A percentile compares a stretch with the other conserved stretches of the same genome.
Evolutionary conservation across 495 filamentous ascomycete species (phyloP).

Genomic region (Hypoxylon fragiforme): DNA sequence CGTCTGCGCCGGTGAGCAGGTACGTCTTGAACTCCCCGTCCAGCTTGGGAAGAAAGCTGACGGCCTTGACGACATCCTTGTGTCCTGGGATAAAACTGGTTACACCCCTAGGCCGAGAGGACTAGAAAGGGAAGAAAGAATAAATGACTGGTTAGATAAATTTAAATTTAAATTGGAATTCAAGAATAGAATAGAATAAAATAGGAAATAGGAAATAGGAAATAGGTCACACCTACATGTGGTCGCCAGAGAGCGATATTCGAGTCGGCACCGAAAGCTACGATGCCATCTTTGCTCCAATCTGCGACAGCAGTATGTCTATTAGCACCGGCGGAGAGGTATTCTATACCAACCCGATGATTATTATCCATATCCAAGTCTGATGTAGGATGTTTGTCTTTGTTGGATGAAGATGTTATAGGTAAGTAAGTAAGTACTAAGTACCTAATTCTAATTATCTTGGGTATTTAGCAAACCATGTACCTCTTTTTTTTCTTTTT

Average conservation of each 20-base stretch:
- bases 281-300: conserved; percentile 74
- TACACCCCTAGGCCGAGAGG: conserved; percentile 63
- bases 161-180: too few relatives aligned
- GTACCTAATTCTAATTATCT: too few relatives aligned
- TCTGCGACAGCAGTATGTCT: conserved; percentile 87
- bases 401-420: background rate
- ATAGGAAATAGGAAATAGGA: too few relatives aligned
- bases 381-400: conserved; percentile 1
- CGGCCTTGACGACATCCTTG: conserved; percentile 76
- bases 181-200: too few relatives aligned
- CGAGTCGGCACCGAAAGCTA: conserved; percentile 87
- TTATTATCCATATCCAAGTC: conserved; percentile 20
- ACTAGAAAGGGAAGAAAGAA: conserved; percentile 27
- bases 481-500: too few relatives aligned
- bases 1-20: conserved; percentile 79
- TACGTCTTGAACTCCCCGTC: conserved; percentile 51
- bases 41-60: conserved; percentile 71
- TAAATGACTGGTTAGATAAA: too few relatives aligned
- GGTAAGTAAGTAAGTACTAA: too few relatives aligned
- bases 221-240: conserved; percentile 57
- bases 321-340: conserved; percentile 86
- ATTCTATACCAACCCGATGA: conserved; percentile 46
- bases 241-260: conserved; percentile 91
- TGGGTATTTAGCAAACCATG: too few relatives aligned
- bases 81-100: conserved; percentile 77